Evolutionary conservation across 768 basidiomycete genomes (phyloP), one percentile per base, ranked within the genome.

Genomic region (Pleurotus citrinopileatus): DNA sequence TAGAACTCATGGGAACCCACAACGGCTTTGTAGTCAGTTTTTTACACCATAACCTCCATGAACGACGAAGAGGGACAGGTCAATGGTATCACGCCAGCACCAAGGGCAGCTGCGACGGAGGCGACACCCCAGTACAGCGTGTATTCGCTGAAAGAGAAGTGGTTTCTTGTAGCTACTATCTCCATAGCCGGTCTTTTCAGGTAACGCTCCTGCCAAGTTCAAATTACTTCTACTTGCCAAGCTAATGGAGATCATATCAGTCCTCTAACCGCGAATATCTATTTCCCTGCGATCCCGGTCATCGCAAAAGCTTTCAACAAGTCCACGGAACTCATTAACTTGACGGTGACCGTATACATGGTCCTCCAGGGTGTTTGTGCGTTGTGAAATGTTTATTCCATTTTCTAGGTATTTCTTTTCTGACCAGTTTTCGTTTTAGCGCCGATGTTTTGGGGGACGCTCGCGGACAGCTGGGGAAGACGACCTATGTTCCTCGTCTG

Each of bases 271-370:
- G 77, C 87, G 3, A 90, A 84, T 54, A 87, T 91, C 52, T 92
- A 91, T 64, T 81, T 90, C 42, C 89, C 90, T 4, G 88, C 84
- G 12, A 85, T 94, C 36, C 91, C 90, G 1, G 74, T 79, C 0
- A 68, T 93, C 22, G 76, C 84, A 1, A 57, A 57, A 15, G 85
- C 71, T 2, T 90, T 94, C 61, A 63, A 83, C 59, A 81, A 82
- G 54, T 81, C 84, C 0, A 76, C 76, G 6, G 87, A 90, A 59
- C 73, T 84, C 8, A 91, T 93, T 32, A 92, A 91, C 63, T 65
- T 94, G 37, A 89, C 90, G 4, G 86, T 53, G 10, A 89, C 88
- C 0, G 77, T 88, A 61, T 89, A 89, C 63, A 83, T 91, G 72
- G 69, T 87, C 22, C 71, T 87, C 47, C 85, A 87, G 66, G 85